These are phyloP conservation scores for Fusarium pilosicola DNA, from an alignment of 2,329 filamentous ascomycete species.

Conservation along the genomic window DNA sequence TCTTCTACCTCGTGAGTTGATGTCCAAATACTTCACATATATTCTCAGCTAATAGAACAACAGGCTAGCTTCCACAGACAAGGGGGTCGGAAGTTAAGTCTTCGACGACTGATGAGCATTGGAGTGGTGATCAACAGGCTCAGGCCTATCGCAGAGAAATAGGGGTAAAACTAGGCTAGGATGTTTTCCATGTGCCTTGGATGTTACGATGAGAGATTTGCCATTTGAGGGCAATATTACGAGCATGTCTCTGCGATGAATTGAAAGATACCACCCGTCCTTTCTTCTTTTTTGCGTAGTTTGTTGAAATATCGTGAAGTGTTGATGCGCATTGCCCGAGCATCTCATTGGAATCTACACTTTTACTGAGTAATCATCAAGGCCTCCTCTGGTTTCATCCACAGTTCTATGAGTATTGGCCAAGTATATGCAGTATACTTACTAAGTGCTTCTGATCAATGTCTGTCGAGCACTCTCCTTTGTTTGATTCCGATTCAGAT, in stretches of 20 bases:
- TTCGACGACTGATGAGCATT: neutral
- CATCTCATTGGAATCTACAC: neutral
- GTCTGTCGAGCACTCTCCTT: neutral
- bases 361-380: neutral
- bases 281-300: neutral
- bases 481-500: neutral
- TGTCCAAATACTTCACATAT: neutral
- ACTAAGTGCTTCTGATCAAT: no score
- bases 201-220: slow-evolving; percentile 9
- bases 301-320: neutral
- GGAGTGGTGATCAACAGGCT: neutral
- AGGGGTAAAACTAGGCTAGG: slow-evolving; percentile 16
- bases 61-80: neutral
- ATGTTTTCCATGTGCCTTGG: slow-evolving; percentile 14
- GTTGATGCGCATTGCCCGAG: neutral
- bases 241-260: slow-evolving; percentile 29
- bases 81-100: neutral
- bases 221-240: slow-evolving; percentile 28
- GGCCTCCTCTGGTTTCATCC: neutral
- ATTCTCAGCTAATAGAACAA: neutral
- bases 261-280: neutral
- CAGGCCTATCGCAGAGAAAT: slow-evolving; percentile 18
- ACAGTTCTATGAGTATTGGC: neutral
- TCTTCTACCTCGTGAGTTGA: neutral
- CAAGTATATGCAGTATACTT: neutral